phyloP scores from a whole-genome alignment of 257 asterid species.

The Rhazya stricta region DNA sequence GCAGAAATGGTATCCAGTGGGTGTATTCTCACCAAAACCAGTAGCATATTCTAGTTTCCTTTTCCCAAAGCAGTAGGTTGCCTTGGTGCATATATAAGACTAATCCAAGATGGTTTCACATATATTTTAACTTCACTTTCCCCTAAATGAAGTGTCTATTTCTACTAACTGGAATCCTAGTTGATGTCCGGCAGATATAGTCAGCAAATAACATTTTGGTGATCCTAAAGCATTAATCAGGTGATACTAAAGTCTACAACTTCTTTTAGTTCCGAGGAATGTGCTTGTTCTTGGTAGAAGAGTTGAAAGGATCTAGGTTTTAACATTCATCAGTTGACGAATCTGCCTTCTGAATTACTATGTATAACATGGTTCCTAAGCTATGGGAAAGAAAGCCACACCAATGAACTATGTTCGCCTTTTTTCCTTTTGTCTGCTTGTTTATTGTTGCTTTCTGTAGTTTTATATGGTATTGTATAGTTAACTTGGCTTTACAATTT shows the following conservation, averaged over 20 bases:
- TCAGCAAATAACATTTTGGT: background rate
- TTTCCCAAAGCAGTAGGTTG: too few relatives aligned
- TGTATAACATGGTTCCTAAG: too few relatives aligned
- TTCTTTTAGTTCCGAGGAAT: background rate
- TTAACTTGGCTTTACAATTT: constrained; percentile 16
- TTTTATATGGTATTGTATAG: background rate
- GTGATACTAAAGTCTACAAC: background rate
- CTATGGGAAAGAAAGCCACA: background rate
- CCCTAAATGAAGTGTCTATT: background rate
- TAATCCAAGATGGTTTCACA: background rate
- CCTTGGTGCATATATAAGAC: too few relatives aligned
- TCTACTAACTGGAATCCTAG: background rate
- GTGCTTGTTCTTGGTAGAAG: background rate
- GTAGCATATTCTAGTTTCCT: too few relatives aligned
- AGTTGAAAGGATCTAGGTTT: background rate
- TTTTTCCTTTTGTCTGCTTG: background rate
- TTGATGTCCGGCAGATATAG: background rate
- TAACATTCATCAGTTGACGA: background rate
- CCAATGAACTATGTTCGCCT: background rate
- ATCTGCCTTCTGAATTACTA: background rate
- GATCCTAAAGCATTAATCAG: background rate
- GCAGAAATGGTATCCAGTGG: too few relatives aligned
- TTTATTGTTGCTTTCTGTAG: background rate
- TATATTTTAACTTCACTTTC: background rate
- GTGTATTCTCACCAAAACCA: too few relatives aligned